Percentiles rank a stretch among this genome's conserved stretches.
Conservation (phyloP, 2,329 filamentous ascomycete species). For the Phaeoacremonium minimum region DNA sequence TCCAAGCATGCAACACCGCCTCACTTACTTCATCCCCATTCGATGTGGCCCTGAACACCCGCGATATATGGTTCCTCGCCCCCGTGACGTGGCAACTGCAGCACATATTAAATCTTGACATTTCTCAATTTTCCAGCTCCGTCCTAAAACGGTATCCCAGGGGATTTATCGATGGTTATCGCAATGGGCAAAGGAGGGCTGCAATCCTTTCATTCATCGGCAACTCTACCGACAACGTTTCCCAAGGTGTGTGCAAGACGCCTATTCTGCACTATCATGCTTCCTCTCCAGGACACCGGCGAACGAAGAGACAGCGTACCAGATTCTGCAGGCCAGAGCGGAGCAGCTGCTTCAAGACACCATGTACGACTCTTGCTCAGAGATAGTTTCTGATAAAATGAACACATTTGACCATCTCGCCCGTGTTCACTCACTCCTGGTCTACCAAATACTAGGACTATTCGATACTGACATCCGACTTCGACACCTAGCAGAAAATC, state of each 20-base stretch:
- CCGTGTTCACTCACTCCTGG: slow-evolving; percentile 40
- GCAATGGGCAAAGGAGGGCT: slow-evolving; percentile 19
- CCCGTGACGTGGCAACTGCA: slow-evolving; percentile 3
- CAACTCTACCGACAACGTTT: slow-evolving; percentile 19
- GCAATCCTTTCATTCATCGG: slow-evolving; percentile 24
- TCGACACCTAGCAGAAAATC: slow-evolving; percentile 28
- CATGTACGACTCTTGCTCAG: neutral
- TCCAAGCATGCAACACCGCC: neutral
- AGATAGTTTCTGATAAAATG: neutral
- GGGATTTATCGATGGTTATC: slow-evolving; percentile 16
- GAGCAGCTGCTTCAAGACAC: slow-evolving; percentile 4
- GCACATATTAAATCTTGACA: neutral
- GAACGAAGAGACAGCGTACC: slow-evolving; percentile 10
- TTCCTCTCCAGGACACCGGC: slow-evolving; percentile 13
- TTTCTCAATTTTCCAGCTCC: slow-evolving; percentile 1
- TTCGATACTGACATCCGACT: slow-evolving; percentile 45
- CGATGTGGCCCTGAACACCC: neutral
- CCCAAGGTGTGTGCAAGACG: slow-evolving; percentile 21
- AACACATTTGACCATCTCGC: slow-evolving; percentile 26
- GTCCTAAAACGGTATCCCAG: slow-evolving; percentile 9
- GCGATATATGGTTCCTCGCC: slow-evolving; percentile 12
- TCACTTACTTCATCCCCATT: neutral
- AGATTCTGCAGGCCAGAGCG: slow-evolving; percentile 12
- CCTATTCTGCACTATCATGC: slow-evolving; percentile 17
- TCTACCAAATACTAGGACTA: slow-evolving; percentile 45